phyloP scores from a whole-genome alignment of 768 basidiomycete species.

The Dacryopinax primogenitus region DNA sequence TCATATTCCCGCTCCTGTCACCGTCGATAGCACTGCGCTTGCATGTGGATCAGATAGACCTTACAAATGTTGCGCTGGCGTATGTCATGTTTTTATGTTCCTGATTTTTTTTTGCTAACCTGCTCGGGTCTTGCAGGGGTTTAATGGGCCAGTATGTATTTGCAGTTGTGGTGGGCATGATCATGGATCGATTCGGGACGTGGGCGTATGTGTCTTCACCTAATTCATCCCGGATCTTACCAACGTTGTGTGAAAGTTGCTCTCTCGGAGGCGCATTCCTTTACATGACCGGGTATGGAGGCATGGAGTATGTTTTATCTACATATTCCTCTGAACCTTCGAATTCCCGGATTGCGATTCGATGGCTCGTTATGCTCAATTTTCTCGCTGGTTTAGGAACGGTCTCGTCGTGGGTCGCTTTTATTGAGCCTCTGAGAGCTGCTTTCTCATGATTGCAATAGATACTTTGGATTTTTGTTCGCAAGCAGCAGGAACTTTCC shows the following conservation, averaged over 20 bases:
- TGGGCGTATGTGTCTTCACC: constrained; percentile 26
- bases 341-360: background rate
- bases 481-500: constrained; percentile 55
- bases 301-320: constrained; percentile 48
- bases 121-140: constrained; percentile 56
- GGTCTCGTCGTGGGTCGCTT: constrained; percentile 52
- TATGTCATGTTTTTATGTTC: background rate
- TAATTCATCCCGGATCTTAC: background rate
- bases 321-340: constrained; percentile 32
- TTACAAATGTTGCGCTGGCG: background rate
- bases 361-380: constrained; percentile 11
- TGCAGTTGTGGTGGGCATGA: constrained; percentile 52
- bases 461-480: constrained; percentile 63
- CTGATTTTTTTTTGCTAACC: constrained; percentile 31
- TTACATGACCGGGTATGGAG: constrained; percentile 47
- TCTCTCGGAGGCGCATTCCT: constrained; percentile 49
- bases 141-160: constrained; percentile 74
- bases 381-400: constrained; percentile 54
- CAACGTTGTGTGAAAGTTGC: constrained; percentile 27
- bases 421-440: background rate
- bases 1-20: constrained; percentile 64
- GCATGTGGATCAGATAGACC: constrained; percentile 5
- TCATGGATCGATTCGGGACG: constrained; percentile 56
- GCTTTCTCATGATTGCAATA: constrained; percentile 24
- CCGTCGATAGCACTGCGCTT: constrained; percentile 28